Evolutionary conservation across 345 rosid species (phyloP), one percentile per base, ranked within the genome.

Genomic region (Lepidium sativum): DNA sequence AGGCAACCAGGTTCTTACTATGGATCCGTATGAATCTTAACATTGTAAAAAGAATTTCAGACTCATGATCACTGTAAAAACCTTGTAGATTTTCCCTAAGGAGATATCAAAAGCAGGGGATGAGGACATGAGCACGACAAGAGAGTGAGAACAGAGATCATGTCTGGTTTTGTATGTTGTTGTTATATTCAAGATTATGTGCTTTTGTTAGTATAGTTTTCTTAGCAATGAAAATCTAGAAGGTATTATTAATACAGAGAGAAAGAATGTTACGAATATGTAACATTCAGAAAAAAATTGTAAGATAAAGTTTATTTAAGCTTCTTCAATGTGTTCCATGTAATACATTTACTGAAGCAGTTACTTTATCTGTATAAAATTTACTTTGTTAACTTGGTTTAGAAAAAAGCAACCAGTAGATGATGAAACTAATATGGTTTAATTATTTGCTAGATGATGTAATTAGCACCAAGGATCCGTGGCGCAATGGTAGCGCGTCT

Each of bases 401-500:
- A n/a, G n/a, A n/a, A n/a, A n/a, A n/a, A n/a, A n/a, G n/a, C n/a
- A n/a, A n/a, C n/a, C n/a, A n/a, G n/a, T n/a, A n/a, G n/a, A n/a
- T n/a, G n/a, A n/a, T n/a, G n/a, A n/a, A n/a, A n/a, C n/a, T n/a
- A n/a, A n/a, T n/a, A n/a, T n/a, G 84, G 91, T 87, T 88, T 14
- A n/a, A 0, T 0, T 2, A 16, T 11, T 2, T 16, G 3, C 32
- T 17, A 9, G 0, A 33, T 1, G 14, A 2, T 1, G 0, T 0
- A 0, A 2, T 0, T 6, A 10, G n/a, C 0, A 53, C 11, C 3
- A 18, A 58, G 95, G 95, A 85, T 84, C 89, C 82, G 89, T 84
- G 96, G 91, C 94, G 89, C 96, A 91, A 91, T 84, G 97, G 91
- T 88, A 86, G 97, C 91, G 89, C 91, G 91, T 88, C 94, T 84